phyloP scores from a whole-genome alignment of 169 alveolate genomes.

The Plasmodium reichenowi region DNA sequence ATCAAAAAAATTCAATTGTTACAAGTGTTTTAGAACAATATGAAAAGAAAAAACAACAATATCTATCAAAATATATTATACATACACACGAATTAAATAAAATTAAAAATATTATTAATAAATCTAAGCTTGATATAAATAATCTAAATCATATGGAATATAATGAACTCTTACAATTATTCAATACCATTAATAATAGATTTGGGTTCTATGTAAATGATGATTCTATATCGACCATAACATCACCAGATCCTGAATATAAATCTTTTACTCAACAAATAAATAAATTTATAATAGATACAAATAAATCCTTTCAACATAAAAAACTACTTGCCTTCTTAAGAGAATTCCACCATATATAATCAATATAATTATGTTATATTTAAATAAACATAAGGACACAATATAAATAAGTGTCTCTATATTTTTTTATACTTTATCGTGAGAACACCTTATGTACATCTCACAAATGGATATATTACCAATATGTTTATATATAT shows the following conservation, averaged over 20 bases:
- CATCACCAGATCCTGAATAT: conserved; percentile 10
- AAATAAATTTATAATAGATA: conserved; percentile 1
- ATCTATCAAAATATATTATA: conserved; percentile 23
- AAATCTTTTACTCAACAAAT: background rate
- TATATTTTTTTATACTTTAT: no score
- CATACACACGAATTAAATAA: conserved; percentile 29
- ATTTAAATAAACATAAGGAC: background rate
- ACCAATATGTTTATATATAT: no score
- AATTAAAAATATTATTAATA: conserved; percentile 11
- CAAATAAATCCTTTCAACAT: conserved; percentile 19
- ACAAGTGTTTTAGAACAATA: conserved; percentile 42
- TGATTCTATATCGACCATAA: background rate
- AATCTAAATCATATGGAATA: conserved; percentile 37
- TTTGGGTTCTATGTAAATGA: conserved; percentile 64
- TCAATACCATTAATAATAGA: conserved; percentile 21
- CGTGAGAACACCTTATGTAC: no score
- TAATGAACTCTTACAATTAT: conserved; percentile 16
- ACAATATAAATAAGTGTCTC: no score
- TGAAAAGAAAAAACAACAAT: conserved; percentile 34
- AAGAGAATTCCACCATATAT: conserved; percentile 11
- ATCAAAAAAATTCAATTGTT: conserved; percentile 25
- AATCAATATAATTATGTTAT: background rate
- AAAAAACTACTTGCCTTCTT: conserved; percentile 27
- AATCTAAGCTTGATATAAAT: conserved; percentile 10
- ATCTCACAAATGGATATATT: no score